phyloP scores from a whole-genome alignment of 2,329 filamentous ascomycete species.

The Kalaharituber pfeilii region DNA sequence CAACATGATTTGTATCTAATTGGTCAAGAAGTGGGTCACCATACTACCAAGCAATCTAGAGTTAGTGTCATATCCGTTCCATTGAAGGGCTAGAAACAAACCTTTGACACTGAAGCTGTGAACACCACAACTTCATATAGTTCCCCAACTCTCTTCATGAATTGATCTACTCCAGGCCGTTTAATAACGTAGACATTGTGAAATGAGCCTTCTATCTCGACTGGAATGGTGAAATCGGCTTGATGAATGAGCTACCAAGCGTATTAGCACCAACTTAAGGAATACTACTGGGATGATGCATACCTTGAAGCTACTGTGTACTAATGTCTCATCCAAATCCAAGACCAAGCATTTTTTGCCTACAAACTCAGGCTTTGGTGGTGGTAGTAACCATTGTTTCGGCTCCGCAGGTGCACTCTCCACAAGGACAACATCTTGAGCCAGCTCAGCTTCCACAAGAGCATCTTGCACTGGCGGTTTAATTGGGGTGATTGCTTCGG shows the following conservation, averaged over 20 bases:
- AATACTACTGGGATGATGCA: too few species aligned
- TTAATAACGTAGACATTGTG: conserved; percentile 99
- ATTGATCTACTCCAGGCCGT: conserved; percentile 91
- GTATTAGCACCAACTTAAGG: conserved; percentile 10
- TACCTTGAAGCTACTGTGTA: conserved; percentile 98
- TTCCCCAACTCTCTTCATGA: conserved; percentile 97
- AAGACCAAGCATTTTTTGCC: conserved; percentile 88
- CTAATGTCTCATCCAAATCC: conserved; percentile 88
- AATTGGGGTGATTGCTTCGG: conserved; percentile 6
- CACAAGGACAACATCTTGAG: conserved; percentile 2
- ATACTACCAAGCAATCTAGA: conserved; percentile 41
- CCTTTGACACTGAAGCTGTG: conserved; percentile 95
- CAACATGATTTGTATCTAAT: conserved; percentile 89
- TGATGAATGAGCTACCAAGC: conserved; percentile 68
- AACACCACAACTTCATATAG: conserved; percentile 98
- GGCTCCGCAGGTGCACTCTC: conserved; percentile 9
- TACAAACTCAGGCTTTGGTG: conserved; percentile 58
- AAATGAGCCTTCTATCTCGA: conserved; percentile 96
- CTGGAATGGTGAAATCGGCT: conserved; percentile 95
- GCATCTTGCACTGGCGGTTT: conserved; percentile 9
- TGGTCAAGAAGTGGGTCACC: conserved; percentile 92
- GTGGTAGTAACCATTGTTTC: conserved; percentile 57
- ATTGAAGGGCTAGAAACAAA: conserved; percentile 27
- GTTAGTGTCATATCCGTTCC: conserved; percentile 3
- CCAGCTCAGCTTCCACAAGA: conserved; percentile 7